Evolutionary conservation across 2,329 filamentous ascomycete species (phyloP).

Genomic region (Penicillium rolfsii): DNA sequence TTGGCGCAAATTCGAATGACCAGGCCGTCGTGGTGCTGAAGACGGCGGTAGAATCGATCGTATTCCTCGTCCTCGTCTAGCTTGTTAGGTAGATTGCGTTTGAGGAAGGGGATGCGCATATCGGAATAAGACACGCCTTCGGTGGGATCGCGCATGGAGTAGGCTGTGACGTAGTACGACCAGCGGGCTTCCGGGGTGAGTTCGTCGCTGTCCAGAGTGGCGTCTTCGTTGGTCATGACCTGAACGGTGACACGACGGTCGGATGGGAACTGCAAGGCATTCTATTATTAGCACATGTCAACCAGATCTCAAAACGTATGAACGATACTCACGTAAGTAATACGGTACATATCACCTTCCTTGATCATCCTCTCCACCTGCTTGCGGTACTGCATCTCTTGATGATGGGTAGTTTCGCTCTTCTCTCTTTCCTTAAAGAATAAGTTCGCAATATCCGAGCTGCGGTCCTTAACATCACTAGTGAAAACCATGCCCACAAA

Average conservation of each 20-base stretch:
- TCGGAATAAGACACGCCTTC: conserved; percentile 71
- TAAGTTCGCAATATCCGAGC: conserved; percentile 82
- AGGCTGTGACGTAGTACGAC: conserved; percentile 96
- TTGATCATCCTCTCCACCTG: conserved; percentile 91
- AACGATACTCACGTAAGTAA: conserved; percentile 76
- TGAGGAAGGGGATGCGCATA: conserved; percentile 69
- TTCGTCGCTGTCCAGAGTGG: conserved; percentile 73
- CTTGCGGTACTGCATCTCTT: conserved; percentile 87
- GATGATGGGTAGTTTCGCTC: conserved; percentile 84
- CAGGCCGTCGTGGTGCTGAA: conserved; percentile 69
- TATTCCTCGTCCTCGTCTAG: conserved; percentile 65
- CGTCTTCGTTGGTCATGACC: conserved; percentile 85
- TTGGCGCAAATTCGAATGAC: conserved; percentile 75
- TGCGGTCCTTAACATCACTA: conserved; percentile 89
- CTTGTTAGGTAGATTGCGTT: conserved; percentile 68
- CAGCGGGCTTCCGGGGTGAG: conserved; percentile 67
- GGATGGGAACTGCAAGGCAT: conserved; percentile 60
- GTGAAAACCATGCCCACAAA: conserved; percentile 82
- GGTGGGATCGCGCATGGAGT: conserved; percentile 84
- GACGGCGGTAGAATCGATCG: conserved; percentile 57
- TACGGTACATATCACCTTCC: conserved; percentile 87
- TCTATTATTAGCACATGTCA: conserved; percentile 31
- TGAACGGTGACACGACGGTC: conserved; percentile 72
- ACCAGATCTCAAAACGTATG: not conserved
- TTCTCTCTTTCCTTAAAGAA: conserved; percentile 81